Evolutionary conservation across 306 rosid species (phyloP), one percentile per base, ranked within the genome.

Genomic region (Corylus americana): DNA sequence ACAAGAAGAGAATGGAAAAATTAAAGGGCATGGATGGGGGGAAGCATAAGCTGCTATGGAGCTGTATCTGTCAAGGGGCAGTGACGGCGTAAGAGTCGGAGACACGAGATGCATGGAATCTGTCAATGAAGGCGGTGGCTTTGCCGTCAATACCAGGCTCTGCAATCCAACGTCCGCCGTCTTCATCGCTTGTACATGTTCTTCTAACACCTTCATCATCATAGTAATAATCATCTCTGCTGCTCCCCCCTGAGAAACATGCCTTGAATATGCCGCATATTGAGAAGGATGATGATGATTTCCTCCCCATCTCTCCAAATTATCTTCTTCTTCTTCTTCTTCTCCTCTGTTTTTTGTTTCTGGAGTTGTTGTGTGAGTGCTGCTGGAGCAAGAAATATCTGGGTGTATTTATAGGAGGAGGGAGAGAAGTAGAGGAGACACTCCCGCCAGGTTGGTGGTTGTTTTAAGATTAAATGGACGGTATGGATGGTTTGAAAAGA

Each of bases 81-180:
- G 12, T 70, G 75, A 86, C 91, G 47, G 75, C 83, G n/a, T 89
- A 87, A 2, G 92, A 79, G 53, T 89, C 88, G 1, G 90, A 82
- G 76, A 80, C 90, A 55, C 92, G 86, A 17, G 79, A 39, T 37
- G 85, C 97, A 58, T 94, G 84, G 81, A 94, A 94, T 74, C 83
- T 89, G 59, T 89, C 92, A 74, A 94, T 94, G 87, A 92, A 92
- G 77, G 85, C 97, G 25, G 94, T 79, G 4, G 98, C 98, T 78
- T 85, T 92, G 6, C 74, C 80, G 78, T 94, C 98, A 66, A 94
- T 94, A 39, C 97, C 97, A 49, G 98, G 98, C 81, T 94, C 98
- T 18, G 93, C 97, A 54, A 89, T 88, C 97, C 97, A 94, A 1
- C 86, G 85, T 0, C 90, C 88, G 85, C 90, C 85, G 61, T 91